phyloP scores from a whole-genome alignment of 2,329 filamentous ascomycete genomes.

The Xylaria hypoxylon region DNA sequence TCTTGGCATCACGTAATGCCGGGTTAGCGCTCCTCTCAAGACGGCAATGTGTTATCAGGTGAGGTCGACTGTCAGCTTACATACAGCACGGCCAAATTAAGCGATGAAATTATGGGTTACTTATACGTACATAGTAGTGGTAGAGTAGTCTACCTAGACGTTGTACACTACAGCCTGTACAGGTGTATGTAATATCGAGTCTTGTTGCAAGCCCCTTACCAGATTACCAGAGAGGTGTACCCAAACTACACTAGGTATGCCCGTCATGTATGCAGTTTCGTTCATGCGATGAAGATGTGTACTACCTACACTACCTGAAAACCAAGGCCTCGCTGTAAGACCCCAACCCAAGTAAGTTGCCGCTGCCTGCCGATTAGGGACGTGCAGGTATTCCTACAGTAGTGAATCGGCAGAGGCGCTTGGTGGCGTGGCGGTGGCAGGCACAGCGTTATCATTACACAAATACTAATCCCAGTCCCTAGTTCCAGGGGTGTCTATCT shows the following conservation, averaged over 20 bases:
- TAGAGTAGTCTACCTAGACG: too few species aligned
- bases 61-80: slow-evolving; percentile 31
- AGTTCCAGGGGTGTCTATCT: slow-evolving; percentile 8
- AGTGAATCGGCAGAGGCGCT: slow-evolving; percentile 10
- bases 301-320: neutral
- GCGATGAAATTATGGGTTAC: slow-evolving; percentile 1
- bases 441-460: slow-evolving; percentile 24
- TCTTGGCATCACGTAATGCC: slow-evolving; percentile 34
- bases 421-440: slow-evolving; percentile 31
- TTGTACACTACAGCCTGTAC: too few species aligned
- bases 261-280: neutral
- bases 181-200: neutral
- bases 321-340: neutral
- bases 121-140: too few species aligned
- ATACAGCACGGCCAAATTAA: slow-evolving; percentile 14
- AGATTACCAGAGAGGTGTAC: neutral
- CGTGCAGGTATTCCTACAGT: too few species aligned
- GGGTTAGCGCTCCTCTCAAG: slow-evolving; percentile 14
- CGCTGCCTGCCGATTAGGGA: neutral
- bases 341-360: neutral
- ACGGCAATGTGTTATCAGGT: slow-evolving; percentile 31
- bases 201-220: neutral
- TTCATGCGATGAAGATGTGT: too few species aligned
- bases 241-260: neutral
- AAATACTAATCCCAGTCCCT: slow-evolving; percentile 15